Percentiles rank a stretch among this genome's conserved stretches.
Evolutionary conservation across 1,284 basidiomycete species (phyloP).

Genomic region (Malassezia globosa): DNA sequence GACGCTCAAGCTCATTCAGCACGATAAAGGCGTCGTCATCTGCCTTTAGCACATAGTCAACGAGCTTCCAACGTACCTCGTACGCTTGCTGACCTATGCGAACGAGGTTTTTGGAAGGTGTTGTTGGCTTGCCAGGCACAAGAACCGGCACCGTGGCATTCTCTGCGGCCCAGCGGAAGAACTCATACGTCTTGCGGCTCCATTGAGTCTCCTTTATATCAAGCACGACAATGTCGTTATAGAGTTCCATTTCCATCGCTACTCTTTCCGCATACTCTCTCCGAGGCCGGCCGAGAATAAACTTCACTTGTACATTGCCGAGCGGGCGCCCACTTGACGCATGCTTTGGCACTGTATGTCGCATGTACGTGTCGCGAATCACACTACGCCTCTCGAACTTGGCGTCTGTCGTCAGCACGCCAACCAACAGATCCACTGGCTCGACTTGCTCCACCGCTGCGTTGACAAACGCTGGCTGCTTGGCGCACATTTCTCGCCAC

Average conservation of each 20-base stretch:
- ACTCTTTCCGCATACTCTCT: slow-evolving; percentile 68
- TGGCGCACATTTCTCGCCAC: slow-evolving; percentile 81
- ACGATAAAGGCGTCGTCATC: slow-evolving; percentile 44
- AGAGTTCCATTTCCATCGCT: slow-evolving; percentile 79
- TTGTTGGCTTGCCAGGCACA: slow-evolving; percentile 1
- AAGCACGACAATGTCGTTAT: slow-evolving; percentile 76
- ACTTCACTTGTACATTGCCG: slow-evolving; percentile 72
- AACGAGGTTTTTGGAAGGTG: slow-evolving; percentile 54
- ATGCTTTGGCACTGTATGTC: slow-evolving; percentile 52
- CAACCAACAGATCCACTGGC: slow-evolving; percentile 78
- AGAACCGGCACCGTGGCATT: slow-evolving; percentile 75
- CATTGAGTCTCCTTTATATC: slow-evolving; percentile 86
- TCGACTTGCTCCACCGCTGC: slow-evolving; percentile 57
- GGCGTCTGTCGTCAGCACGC: slow-evolving; percentile 75
- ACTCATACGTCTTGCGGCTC: slow-evolving; percentile 67
- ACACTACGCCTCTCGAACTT: slow-evolving; percentile 71
- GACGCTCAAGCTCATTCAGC: slow-evolving; percentile 42
- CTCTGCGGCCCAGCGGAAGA: slow-evolving; percentile 76
- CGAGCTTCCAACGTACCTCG: slow-evolving; percentile 42
- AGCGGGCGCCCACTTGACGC: slow-evolving; percentile 41
- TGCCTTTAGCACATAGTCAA: slow-evolving; percentile 45
- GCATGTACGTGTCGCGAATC: slow-evolving; percentile 79
- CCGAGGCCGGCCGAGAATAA: slow-evolving; percentile 76
- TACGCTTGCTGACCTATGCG: slow-evolving; percentile 50
- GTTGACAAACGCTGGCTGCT: slow-evolving; percentile 50